These are phyloP conservation scores for Aspergillus pseudoglaucus DNA, from an alignment of 2,329 filamentous ascomycete species.

Conservation along the genomic window DNA sequence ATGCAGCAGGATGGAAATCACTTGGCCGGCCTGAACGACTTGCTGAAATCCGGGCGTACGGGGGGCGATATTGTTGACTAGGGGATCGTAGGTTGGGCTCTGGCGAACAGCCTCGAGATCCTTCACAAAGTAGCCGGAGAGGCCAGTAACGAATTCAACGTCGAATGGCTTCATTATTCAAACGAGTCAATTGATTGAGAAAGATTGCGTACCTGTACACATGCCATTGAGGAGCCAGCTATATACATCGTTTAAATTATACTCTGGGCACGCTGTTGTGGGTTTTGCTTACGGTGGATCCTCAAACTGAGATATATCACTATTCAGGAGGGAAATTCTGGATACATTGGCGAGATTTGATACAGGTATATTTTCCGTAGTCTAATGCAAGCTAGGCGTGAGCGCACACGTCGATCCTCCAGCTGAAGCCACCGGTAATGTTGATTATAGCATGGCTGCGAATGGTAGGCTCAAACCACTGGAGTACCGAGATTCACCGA, in stretches of 20 bases:
- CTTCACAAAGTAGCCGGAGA: slow-evolving; percentile 15
- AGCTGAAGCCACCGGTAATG: no score
- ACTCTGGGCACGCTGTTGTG: no score
- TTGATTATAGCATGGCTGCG: no score
- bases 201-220: neutral
- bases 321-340: neutral
- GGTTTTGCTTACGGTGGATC: neutral
- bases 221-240: neutral
- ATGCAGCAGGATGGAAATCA: slow-evolving; percentile 11
- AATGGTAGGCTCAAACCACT: neutral
- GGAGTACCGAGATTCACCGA: slow-evolving; percentile 13
- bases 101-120: slow-evolving; percentile 12
- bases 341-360: no score
- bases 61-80: slow-evolving; percentile 7
- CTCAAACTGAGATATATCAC: neutral
- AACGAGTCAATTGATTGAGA: neutral
- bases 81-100: slow-evolving; percentile 10
- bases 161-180: neutral
- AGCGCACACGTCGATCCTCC: no score
- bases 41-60: slow-evolving; percentile 11
- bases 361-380: no score
- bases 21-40: slow-evolving; percentile 10
- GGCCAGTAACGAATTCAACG: slow-evolving; percentile 11
- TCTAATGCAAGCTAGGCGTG: no score
- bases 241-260: neutral